phyloP scores from a whole-genome alignment of 305 asterid genomes.

The Solanum hybrid region DNA sequence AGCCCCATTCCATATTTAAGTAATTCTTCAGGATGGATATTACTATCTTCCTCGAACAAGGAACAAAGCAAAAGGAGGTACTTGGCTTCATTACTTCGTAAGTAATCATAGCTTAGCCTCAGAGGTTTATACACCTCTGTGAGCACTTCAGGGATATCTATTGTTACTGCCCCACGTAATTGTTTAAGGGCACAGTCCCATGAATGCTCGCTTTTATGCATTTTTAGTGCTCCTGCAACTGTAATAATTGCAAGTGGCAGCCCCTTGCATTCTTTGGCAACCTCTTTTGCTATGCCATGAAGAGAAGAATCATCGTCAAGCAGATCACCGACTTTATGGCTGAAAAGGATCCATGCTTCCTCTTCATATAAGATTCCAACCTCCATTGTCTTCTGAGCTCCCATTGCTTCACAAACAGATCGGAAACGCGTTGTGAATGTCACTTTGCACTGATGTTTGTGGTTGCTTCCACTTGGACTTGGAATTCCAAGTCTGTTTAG shows the following conservation, averaged over 20 bases:
- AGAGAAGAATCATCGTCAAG: neutral
- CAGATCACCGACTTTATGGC: neutral
- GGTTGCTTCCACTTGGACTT: neutral
- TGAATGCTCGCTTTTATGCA: neutral
- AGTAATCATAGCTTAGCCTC: constrained; percentile 18
- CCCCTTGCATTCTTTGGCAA: constrained; percentile 14
- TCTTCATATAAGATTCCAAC: neutral
- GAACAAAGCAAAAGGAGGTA: neutral
- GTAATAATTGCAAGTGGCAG: constrained; percentile 21
- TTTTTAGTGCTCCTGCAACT: constrained; percentile 9
- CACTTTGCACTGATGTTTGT: constrained; percentile 1
- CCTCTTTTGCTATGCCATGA: neutral
- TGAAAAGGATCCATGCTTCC: constrained; percentile 22
- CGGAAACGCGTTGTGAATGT: constrained; percentile 8
- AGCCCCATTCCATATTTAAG: neutral
- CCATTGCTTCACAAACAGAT: constrained; percentile 10
- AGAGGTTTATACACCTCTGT: constrained; percentile 8
- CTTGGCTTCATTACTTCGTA: neutral
- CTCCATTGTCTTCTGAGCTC: neutral
- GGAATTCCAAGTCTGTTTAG: neutral
- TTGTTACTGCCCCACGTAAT: neutral
- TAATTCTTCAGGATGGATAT: neutral
- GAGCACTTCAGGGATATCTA: neutral
- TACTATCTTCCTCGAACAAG: constrained; percentile 12
- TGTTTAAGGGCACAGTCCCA: constrained; percentile 21